Percentiles rank a stretch among this genome's conserved stretches.
phyloP scores from a whole-genome alignment of 2,329 filamentous ascomycete species.

The Pestalotiopsis sp. region DNA sequence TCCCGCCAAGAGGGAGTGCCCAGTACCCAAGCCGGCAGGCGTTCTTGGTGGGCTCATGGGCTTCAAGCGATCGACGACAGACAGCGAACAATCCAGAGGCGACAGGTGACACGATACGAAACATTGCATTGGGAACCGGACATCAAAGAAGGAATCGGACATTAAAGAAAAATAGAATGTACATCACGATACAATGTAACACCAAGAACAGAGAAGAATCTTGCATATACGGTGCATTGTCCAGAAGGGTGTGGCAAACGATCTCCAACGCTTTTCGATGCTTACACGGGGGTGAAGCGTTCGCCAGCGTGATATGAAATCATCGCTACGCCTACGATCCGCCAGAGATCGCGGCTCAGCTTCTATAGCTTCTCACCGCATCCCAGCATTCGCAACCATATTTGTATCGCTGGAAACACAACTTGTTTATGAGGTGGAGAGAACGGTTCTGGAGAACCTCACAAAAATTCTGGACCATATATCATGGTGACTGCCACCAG shows the following conservation, averaged over 20 bases:
- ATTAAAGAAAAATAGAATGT: conserved; percentile 13
- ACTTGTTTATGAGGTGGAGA: too few species aligned
- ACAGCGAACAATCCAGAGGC: conserved; percentile 12
- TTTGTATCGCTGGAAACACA: too few species aligned
- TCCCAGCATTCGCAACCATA: too few species aligned
- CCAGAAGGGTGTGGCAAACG: not conserved
- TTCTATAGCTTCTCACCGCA: too few species aligned
- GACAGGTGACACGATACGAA: not conserved
- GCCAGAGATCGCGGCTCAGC: too few species aligned
- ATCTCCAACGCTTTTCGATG: not conserved
- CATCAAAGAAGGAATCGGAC: not conserved
- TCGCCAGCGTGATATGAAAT: too few species aligned
- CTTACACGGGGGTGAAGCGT: too few species aligned
- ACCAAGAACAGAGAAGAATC: not conserved
- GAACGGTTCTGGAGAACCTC: too few species aligned
- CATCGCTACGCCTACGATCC: too few species aligned
- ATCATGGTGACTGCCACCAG: too few species aligned
- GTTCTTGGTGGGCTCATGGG: conserved; percentile 76
- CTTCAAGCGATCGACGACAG: conserved; percentile 50
- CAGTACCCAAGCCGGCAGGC: conserved; percentile 87
- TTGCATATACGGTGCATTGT: not conserved
- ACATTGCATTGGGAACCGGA: not conserved
- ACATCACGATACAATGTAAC: conserved; percentile 13
- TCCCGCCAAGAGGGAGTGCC: conserved; percentile 71
- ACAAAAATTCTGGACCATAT: too few species aligned